phyloP scores from a whole-genome alignment of 2,329 filamentous ascomycete species.

The Aciculosporium take region DNA sequence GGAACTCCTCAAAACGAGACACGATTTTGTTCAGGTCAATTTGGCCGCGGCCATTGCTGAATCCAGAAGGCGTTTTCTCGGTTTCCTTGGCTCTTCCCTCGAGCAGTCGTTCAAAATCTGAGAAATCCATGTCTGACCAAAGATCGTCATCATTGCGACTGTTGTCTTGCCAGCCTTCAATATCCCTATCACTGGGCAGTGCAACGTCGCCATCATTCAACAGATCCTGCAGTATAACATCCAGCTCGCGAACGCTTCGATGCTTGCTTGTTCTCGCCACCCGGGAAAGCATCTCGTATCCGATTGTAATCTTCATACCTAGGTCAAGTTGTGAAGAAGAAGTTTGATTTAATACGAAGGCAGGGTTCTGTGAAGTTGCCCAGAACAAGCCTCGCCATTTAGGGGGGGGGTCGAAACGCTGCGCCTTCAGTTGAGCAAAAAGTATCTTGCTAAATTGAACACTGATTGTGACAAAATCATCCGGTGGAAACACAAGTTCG shows the following conservation, averaged over 20 bases:
- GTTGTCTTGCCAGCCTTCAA: conserved; percentile 49
- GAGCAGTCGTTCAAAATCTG: conserved; percentile 76
- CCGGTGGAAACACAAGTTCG: conserved; percentile 52
- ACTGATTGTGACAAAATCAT: conserved; percentile 66
- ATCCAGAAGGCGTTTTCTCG: conserved; percentile 25
- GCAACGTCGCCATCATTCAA: conserved; percentile 50
- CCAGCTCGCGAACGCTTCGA: conserved; percentile 58
- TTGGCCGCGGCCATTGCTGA: conserved; percentile 54
- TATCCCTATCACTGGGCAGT: conserved; percentile 62
- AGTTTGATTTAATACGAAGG: conserved; percentile 8
- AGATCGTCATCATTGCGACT: conserved; percentile 65
- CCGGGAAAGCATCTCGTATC: conserved; percentile 73
- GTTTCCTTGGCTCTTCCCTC: conserved; percentile 30
- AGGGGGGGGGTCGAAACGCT: conserved; percentile 58
- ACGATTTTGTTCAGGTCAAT: conserved; percentile 82
- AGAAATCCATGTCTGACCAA: conserved; percentile 86
- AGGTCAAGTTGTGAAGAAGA: conserved; percentile 37
- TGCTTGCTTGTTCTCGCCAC: conserved; percentile 55
- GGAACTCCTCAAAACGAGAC: conserved; percentile 78
- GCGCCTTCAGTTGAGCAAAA: conserved; percentile 80
- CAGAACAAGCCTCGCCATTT: conserved; percentile 27
- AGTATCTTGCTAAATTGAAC: conserved; percentile 76
- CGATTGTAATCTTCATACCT: conserved; percentile 81
- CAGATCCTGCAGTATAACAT: conserved; percentile 61
- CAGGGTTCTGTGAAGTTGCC: conserved; percentile 9